A percentile compares a stretch with the other conserved stretches of the same genome.
Conservation (phyloP, 257 asterid genomes). For the Salvia splendens region DNA sequence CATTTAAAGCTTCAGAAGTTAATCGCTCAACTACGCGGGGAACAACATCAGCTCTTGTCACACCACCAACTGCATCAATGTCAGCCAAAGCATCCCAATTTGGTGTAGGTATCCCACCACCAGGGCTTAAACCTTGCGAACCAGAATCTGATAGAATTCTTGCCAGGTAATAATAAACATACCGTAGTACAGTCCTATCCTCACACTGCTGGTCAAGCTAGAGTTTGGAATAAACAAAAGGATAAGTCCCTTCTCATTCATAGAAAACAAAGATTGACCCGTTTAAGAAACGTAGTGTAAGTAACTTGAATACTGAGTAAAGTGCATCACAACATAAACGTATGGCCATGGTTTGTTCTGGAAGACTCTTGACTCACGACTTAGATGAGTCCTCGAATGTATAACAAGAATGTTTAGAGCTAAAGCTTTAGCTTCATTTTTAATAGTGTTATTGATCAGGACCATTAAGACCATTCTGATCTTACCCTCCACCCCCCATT, state of each 20-base stretch:
- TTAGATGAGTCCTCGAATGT: not conserved
- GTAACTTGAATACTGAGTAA: slow-evolving; percentile 20
- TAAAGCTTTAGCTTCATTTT: slow-evolving; percentile 20
- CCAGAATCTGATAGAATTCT: slow-evolving; percentile 95
- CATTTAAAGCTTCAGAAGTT: slow-evolving; percentile 88
- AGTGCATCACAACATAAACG: slow-evolving; percentile 21
- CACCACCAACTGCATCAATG: slow-evolving; percentile 96
- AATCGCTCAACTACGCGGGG: slow-evolving; percentile 84
- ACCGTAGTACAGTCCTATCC: slow-evolving; percentile 93
- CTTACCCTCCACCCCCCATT: too few species aligned
- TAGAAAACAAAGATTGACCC: not conserved
- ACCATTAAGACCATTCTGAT: slow-evolving; percentile 1
- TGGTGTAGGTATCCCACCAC: slow-evolving; percentile 99
- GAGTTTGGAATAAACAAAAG: slow-evolving; percentile 37
- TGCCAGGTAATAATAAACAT: slow-evolving; percentile 96
- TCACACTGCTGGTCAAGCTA: slow-evolving; percentile 99
- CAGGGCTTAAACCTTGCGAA: slow-evolving; percentile 89
- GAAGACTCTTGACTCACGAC: not conserved
- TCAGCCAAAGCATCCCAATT: slow-evolving; percentile 99
- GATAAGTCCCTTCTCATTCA: slow-evolving; percentile 31
- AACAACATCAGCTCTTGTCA: slow-evolving; percentile 99
- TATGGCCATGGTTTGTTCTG: slow-evolving; percentile 13
- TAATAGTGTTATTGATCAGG: not conserved
- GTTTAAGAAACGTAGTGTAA: not conserved
- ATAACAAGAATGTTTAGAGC: slow-evolving; percentile 4